These are phyloP conservation scores for Zea luxurians DNA, from an alignment of 176 grass and related monocot genomes.

Conservation along the genomic window DNA sequence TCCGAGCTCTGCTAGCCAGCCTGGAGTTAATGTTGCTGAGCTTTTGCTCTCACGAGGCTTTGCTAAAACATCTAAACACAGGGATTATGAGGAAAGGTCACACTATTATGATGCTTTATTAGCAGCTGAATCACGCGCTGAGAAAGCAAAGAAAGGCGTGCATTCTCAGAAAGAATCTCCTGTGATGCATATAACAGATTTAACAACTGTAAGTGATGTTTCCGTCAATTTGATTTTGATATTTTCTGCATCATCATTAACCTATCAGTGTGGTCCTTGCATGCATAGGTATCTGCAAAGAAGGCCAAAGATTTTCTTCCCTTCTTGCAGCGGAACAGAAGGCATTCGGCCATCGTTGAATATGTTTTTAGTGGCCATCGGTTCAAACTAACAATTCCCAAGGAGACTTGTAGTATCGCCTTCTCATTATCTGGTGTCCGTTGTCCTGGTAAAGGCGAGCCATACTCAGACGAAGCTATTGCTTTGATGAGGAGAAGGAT, in stretches of 20 bases:
- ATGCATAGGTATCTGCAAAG: slow-evolving; percentile 64
- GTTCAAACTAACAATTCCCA: slow-evolving; percentile 92
- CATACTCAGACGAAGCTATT: slow-evolving; percentile 93
- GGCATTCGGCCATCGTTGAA: slow-evolving; percentile 83
- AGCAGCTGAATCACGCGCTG: slow-evolving; percentile 85
- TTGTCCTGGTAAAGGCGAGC: slow-evolving; percentile 78
- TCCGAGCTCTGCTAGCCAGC: slow-evolving; percentile 38
- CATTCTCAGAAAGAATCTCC: slow-evolving; percentile 75
- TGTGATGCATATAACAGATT: slow-evolving; percentile 92
- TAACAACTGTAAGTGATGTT: slow-evolving; percentile 53
- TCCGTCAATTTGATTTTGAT: not conserved
- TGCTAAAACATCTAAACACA: slow-evolving; percentile 71
- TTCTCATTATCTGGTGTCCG: slow-evolving; percentile 96
- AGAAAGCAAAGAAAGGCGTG: slow-evolving; percentile 87
- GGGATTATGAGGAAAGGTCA: slow-evolving; percentile 93
- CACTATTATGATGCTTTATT: slow-evolving; percentile 89
- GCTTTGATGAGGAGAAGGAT: slow-evolving; percentile 94
- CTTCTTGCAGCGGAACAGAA: slow-evolving; percentile 80
- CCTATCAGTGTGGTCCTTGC: slow-evolving; percentile 11
- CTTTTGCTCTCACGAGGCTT: slow-evolving; percentile 84
- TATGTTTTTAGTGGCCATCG: slow-evolving; percentile 97
- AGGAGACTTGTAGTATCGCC: slow-evolving; percentile 97
- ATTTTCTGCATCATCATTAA: not conserved
- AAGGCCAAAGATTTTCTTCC: slow-evolving; percentile 96
- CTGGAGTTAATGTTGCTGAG: slow-evolving; percentile 77